These are phyloP conservation scores for Lactarius sanguifluus DNA, from an alignment of 768 basidiomycete species.

Conservation along the genomic window DNA sequence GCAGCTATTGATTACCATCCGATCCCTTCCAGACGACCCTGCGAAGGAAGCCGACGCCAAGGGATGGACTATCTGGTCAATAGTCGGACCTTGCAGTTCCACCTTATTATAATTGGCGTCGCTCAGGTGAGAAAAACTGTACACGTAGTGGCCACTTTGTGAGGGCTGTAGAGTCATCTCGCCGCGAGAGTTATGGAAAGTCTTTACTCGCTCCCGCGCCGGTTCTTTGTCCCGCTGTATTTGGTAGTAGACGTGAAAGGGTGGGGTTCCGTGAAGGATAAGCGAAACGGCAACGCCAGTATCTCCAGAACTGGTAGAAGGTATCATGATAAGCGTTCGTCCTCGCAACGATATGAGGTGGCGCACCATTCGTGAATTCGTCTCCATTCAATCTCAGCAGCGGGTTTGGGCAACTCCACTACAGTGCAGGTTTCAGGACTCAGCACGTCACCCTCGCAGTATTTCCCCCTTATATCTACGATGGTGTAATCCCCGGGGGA, in stretches of 20 bases:
- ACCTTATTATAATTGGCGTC: constrained; percentile 83
- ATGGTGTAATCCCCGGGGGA: constrained; percentile 81
- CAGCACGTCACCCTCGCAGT: constrained; percentile 80
- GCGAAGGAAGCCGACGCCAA: constrained; percentile 76
- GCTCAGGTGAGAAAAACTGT: constrained; percentile 74
- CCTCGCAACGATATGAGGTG: neutral
- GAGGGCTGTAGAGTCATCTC: constrained; percentile 86
- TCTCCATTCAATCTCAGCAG: constrained; percentile 85
- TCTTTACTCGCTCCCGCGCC: constrained; percentile 56
- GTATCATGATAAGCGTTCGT: constrained; percentile 3
- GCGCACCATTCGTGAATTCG: constrained; percentile 87
- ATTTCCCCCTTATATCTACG: constrained; percentile 67
- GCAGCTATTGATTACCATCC: constrained; percentile 69
- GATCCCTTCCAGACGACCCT: constrained; percentile 45
- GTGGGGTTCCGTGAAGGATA: constrained; percentile 83
- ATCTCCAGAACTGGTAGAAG: constrained; percentile 68
- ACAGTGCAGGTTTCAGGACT: constrained; percentile 82
- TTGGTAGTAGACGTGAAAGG: constrained; percentile 81
- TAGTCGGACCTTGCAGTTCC: constrained; percentile 69
- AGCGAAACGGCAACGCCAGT: constrained; percentile 88
- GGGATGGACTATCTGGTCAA: constrained; percentile 89
- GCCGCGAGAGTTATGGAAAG: constrained; percentile 68
- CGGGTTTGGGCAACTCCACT: constrained; percentile 70
- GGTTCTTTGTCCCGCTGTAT: constrained; percentile 69
- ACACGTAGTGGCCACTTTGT: constrained; percentile 84